Conservation (phyloP, 257 asterid genomes). For the Cinchona pubescens region DNA sequence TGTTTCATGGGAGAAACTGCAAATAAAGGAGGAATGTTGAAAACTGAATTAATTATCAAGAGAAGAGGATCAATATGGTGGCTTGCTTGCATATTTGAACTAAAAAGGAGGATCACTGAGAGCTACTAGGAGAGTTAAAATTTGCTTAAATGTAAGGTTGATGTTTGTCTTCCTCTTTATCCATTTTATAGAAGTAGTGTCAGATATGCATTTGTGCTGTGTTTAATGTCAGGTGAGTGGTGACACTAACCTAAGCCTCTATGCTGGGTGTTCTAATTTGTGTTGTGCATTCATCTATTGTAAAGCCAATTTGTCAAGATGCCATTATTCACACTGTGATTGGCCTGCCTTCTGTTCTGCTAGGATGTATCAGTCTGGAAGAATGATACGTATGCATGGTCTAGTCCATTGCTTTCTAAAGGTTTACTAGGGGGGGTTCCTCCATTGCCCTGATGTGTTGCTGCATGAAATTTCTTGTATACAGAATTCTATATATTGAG, state of each 20-base stretch:
- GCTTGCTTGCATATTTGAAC: background rate
- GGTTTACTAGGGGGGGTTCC: background rate
- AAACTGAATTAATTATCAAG: background rate
- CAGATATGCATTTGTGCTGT: constrained; percentile 1
- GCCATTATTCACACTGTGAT: background rate
- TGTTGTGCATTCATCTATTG: background rate
- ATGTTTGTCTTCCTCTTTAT: background rate
- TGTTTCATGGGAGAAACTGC: background rate
- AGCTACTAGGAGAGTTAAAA: background rate
- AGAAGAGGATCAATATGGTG: background rate
- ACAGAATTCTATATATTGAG: background rate
- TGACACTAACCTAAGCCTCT: background rate
- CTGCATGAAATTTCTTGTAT: background rate
- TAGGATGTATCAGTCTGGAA: background rate
- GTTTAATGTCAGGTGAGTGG: background rate
- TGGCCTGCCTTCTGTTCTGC: background rate
- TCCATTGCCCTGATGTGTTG: background rate
- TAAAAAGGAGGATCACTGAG: background rate
- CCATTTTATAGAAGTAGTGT: background rate
- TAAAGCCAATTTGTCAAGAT: background rate
- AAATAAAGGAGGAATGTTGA: background rate
- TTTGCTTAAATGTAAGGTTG: background rate
- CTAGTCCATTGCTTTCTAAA: background rate
- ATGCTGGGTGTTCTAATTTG: background rate
- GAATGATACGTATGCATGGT: background rate